Evolutionary conservation across 1,139 yeast species (phyloP).

Genomic region (Torulaspora globosa): DNA sequence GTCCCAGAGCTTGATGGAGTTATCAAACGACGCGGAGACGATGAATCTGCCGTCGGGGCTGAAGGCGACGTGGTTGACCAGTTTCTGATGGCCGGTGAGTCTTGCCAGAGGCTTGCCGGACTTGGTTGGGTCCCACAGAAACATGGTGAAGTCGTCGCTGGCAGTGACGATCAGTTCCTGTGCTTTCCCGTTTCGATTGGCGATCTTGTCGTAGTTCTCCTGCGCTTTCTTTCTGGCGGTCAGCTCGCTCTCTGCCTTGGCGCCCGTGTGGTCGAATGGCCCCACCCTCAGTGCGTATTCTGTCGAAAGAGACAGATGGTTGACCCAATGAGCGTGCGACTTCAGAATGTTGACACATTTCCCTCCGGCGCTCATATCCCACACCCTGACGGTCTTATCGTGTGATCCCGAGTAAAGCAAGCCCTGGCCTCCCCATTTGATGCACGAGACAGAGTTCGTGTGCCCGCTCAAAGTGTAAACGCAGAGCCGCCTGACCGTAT

Average conservation of each 20-base stretch:
- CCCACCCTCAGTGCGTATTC: conserved; percentile 86
- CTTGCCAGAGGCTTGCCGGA: conserved; percentile 79
- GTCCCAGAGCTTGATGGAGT: conserved; percentile 93
- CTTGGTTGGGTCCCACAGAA: conserved; percentile 87
- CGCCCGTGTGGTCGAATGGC: conserved; percentile 65
- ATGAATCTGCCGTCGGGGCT: conserved; percentile 92
- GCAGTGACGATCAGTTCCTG: conserved; percentile 90
- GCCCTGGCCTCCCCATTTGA: conserved; percentile 93
- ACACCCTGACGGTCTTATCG: conserved; percentile 87
- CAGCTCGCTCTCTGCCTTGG: conserved; percentile 45
- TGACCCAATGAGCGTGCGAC: conserved; percentile 97
- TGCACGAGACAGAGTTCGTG: conserved; percentile 83
- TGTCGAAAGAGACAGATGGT: conserved; percentile 86
- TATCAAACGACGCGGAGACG: conserved; percentile 93
- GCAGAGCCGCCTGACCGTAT: conserved; percentile 67
- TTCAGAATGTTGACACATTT: conserved; percentile 72
- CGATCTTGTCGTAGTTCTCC: conserved; percentile 70
- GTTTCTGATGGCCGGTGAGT: conserved; percentile 96
- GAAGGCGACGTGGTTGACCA: conserved; percentile 92
- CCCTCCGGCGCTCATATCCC: conserved; percentile 77
- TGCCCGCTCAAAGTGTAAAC: conserved; percentile 80
- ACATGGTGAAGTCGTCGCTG: conserved; percentile 97
- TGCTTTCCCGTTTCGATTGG: conserved; percentile 61
- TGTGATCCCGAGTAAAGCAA: conserved; percentile 87
- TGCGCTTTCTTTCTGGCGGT: conserved; percentile 61